Percentiles rank a stretch among this genome's conserved stretches.
These are phyloP conservation scores for Tremella fuciformis DNA, from an alignment of 768 basidiomycete species.

Conservation along the genomic window DNA sequence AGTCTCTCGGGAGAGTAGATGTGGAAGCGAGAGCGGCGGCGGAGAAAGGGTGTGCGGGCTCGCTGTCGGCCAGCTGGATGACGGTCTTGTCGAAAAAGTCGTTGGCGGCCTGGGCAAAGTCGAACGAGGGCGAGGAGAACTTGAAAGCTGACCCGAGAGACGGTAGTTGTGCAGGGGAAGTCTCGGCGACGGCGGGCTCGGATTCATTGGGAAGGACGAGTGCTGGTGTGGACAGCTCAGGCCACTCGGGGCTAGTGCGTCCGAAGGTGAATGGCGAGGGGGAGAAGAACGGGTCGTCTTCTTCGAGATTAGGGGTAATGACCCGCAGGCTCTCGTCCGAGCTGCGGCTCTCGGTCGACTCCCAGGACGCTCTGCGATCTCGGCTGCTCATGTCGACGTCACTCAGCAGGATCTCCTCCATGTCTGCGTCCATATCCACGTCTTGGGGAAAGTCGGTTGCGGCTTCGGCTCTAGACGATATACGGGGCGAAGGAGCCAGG, in stretches of 20 bases:
- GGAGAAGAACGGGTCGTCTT: constrained; percentile 4
- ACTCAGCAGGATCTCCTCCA: too few relatives aligned
- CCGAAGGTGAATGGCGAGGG: not conserved
- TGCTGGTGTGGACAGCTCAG: not conserved
- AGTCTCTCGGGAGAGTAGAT: not conserved
- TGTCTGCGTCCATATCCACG: constrained; percentile 3
- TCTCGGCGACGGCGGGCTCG: not conserved
- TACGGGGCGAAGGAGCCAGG: not conserved
- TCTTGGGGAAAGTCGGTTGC: not conserved
- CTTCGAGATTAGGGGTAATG: constrained; percentile 3
- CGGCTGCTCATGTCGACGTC: not conserved
- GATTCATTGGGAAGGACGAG: not conserved
- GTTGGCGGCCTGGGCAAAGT: too few relatives aligned
- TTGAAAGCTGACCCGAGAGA: constrained; percentile 1
- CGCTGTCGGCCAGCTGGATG: not conserved
- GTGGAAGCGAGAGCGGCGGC: not conserved
- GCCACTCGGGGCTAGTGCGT: not conserved
- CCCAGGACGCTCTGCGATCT: not conserved
- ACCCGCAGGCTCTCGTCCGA: not conserved
- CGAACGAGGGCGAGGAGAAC: not conserved
- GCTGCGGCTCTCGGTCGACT: not conserved
- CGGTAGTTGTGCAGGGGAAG: not conserved
- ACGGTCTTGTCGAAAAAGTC: too few relatives aligned
- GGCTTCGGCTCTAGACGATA: not conserved
- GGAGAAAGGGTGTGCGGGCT: not conserved